These are phyloP conservation scores for Huiozyma naganishii DNA, from an alignment of 805 yeast species.

Conservation along the genomic window DNA sequence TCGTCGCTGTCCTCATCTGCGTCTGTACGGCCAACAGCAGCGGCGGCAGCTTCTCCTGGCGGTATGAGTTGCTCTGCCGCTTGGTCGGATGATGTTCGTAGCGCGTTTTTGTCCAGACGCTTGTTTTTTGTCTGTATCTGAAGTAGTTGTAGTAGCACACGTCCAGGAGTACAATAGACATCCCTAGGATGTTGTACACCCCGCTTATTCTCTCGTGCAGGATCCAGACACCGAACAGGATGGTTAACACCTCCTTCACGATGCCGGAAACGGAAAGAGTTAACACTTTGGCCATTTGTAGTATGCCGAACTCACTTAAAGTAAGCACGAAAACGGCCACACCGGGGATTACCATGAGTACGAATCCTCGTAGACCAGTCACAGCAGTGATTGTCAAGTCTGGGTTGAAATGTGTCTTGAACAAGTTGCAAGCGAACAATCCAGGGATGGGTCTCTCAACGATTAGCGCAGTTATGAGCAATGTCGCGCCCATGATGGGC, in stretches of 20 bases:
- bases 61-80: background rate
- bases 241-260: conserved; percentile 83
- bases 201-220: conserved; percentile 62
- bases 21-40: background rate
- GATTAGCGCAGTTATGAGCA: conserved; percentile 50
- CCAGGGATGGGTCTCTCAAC: conserved; percentile 50
- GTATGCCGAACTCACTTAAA: conserved; percentile 70
- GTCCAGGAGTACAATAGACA: conserved; percentile 63
- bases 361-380: conserved; percentile 41
- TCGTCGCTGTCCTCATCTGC: background rate
- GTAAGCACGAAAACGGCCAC: conserved; percentile 83
- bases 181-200: conserved; percentile 59
- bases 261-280: conserved; percentile 88
- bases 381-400: conserved; percentile 3
- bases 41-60: background rate
- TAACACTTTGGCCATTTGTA: conserved; percentile 72
- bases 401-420: conserved; percentile 8
- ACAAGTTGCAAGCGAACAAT: conserved; percentile 16
- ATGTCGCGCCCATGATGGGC: conserved; percentile 65
- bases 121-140: conserved; percentile 29
- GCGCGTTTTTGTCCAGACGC: conserved; percentile 2
- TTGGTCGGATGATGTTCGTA: background rate
- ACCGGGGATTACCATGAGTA: conserved; percentile 70
- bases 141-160: conserved; percentile 75
- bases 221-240: conserved; percentile 51